phyloP scores from a whole-genome alignment of 2,329 filamentous ascomycete genomes.

The Thielaviopsis euricoi region DNA sequence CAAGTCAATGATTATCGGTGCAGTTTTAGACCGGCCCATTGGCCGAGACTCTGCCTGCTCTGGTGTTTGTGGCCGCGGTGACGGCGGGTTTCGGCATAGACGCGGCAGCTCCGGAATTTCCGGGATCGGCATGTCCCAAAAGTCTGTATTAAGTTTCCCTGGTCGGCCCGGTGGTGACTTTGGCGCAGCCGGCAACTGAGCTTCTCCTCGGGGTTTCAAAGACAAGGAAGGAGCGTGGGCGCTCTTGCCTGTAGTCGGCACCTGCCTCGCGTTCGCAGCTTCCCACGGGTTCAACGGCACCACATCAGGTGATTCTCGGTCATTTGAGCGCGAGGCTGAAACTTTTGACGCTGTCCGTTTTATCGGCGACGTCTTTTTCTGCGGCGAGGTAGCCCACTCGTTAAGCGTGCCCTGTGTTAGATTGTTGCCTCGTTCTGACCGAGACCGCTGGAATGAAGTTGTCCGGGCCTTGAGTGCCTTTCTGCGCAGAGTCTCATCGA shows the following conservation, averaged over 20 bases:
- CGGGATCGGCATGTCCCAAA: neutral
- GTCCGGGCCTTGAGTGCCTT: neutral
- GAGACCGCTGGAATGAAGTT: neutral
- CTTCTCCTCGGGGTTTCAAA: neutral
- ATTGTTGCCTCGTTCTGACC: neutral
- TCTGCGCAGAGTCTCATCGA: slow-evolving; percentile 15
- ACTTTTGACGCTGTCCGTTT: neutral
- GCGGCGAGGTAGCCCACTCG: neutral
- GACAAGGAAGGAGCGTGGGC: neutral
- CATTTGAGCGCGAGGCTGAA: neutral
- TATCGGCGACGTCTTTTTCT: neutral
- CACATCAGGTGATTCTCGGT: neutral
- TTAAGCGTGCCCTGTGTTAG: neutral
- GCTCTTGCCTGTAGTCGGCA: neutral
- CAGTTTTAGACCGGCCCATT: neutral
- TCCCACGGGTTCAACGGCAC: slow-evolving; percentile 4
- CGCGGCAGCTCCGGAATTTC: slow-evolving; percentile 1
- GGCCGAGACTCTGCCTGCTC: neutral
- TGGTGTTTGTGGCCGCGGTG: neutral
- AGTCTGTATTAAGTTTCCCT: neutral
- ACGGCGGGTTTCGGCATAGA: neutral
- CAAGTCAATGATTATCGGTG: slow-evolving; percentile 1
- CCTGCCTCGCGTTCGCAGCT: neutral
- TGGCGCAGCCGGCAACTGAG: neutral
- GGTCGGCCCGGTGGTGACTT: neutral